Percentiles rank a stretch among this genome's conserved stretches.
These are phyloP conservation scores for Sporothrix inflata DNA, from an alignment of 2,329 filamentous ascomycete species.

Conservation along the genomic window DNA sequence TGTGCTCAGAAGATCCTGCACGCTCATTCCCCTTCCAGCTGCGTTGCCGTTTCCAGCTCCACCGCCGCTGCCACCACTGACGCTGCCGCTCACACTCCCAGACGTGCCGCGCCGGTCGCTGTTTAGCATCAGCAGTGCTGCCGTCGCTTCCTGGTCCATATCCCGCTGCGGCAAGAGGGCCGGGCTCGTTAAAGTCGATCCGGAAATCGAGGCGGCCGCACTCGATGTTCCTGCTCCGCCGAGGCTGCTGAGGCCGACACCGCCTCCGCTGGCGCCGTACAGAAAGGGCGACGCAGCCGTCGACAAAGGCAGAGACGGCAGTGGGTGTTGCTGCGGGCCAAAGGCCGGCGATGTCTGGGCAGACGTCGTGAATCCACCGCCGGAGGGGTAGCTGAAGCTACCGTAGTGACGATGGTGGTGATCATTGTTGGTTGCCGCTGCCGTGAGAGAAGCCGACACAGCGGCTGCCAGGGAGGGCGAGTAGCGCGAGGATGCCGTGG, in stretches of 20 bases:
- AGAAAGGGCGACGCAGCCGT: constrained; percentile 20
- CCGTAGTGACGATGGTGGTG: constrained; percentile 47
- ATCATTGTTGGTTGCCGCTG: constrained; percentile 39
- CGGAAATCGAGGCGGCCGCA: constrained; percentile 44
- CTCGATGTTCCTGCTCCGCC: constrained; percentile 1
- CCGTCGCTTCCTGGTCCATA: constrained; percentile 77
- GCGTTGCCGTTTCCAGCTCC: constrained; percentile 13
- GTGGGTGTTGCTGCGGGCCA: constrained; percentile 52
- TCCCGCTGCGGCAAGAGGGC: constrained; percentile 60
- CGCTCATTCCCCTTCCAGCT: constrained; percentile 54
- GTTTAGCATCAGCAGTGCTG: constrained; percentile 86
- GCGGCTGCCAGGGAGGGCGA: constrained; percentile 38
- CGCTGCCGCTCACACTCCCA: constrained; percentile 37
- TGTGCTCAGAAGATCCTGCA: constrained; percentile 57
- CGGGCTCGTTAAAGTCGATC: constrained; percentile 62
- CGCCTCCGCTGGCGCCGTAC: constrained; percentile 39
- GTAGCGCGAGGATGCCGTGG: constrained; percentile 46
- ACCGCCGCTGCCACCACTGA: constrained; percentile 39
- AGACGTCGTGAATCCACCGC: constrained; percentile 41
- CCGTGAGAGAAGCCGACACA: constrained; percentile 44
- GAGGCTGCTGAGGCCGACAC: neutral
- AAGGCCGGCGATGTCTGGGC: constrained; percentile 61
- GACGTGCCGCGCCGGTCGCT: constrained; percentile 62
- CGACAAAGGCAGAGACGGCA: constrained; percentile 16
- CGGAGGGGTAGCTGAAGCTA: constrained; percentile 52